Base-by-base conservation (phyloP, 805 yeast species). In the Myxozyma vanderwaltii region DNA sequence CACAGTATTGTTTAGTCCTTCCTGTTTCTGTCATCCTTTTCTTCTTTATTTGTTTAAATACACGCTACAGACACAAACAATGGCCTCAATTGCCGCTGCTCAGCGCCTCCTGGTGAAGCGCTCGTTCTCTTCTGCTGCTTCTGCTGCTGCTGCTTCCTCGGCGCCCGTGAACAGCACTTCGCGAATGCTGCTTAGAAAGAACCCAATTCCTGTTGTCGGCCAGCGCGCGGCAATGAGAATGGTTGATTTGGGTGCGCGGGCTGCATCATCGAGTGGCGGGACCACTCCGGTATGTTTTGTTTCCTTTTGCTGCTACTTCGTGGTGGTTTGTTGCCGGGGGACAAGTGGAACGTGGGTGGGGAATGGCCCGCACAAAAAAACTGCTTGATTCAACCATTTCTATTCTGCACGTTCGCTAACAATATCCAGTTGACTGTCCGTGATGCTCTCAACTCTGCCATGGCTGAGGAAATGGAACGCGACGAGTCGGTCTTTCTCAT, bases 391-490 rank as follows among this genome's bases (percentile, higher is more conserved):
- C n/a, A n/a, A n/a, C n/a, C n/a, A n/a, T n/a, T n/a, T n/a, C n/a
- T n/a, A n/a, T n/a, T n/a, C n/a, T n/a, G n/a, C n/a, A n/a, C n/a
- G n/a, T 38, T 38, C 43, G 13, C 43, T 38, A 38, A 38, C 43
- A 19, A 8, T 40, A 13, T 17, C 12, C 26, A 72, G 74, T 82
- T 92, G 82, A 89, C 98, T 15, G 97, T 94, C 59, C 88, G 99
- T 81, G 99, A 94, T 70, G 99, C 99, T 48, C 79, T 94, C 69
- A 94, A 94, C 81, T 79, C 86, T 65, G 99, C 97, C 31, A 81
- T 94, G 76, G 96, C 96, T 59, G 99, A 94, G 79, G 99, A 94
- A 79, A 82, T 94, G 80, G 98, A 92, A 79, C 83, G 92, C 68
- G 97, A 94, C 74, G 94, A 90, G 67, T 86, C 83, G 68, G 98